Percentiles rank a stretch among this genome's conserved stretches.
Conservation (phyloP, 2,329 filamentous ascomycete species). For the Didymella glomerata region DNA sequence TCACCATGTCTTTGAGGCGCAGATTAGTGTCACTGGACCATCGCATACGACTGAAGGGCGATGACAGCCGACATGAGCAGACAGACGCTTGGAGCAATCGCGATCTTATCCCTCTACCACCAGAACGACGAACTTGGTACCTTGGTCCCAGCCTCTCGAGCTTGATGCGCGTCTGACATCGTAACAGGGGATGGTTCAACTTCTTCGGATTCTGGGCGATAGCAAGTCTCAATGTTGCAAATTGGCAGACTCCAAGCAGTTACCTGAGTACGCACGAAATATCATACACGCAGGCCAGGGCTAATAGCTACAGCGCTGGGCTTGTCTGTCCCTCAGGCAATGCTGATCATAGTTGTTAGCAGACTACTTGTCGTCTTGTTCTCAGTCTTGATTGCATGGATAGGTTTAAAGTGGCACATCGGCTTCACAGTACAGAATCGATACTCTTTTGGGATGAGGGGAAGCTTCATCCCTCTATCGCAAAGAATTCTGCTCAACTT, state of each 20-base stretch:
- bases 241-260: constrained; percentile 60
- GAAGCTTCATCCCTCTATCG: constrained; percentile 58
- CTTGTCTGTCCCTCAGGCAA: constrained; percentile 58
- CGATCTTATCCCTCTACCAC: constrained; percentile 52
- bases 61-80: constrained; percentile 56
- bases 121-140: constrained; percentile 52
- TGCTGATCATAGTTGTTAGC: constrained; percentile 59
- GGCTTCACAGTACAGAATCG: constrained; percentile 61
- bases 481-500: constrained; percentile 61
- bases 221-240: constrained; percentile 54
- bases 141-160: background rate
- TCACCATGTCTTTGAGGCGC: constrained; percentile 11
- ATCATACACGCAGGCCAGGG: constrained; percentile 5
- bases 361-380: constrained; percentile 56
- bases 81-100: constrained; percentile 55
- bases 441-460: constrained; percentile 60
- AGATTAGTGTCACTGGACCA: constrained; percentile 41
- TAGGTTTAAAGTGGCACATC: constrained; percentile 60
- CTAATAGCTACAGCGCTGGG: constrained; percentile 48
- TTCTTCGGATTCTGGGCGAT: constrained; percentile 56
- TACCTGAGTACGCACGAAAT: constrained; percentile 49
- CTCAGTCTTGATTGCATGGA: constrained; percentile 58
- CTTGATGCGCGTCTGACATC: background rate
- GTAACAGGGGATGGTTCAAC: constrained; percentile 45
- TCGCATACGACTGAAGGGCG: constrained; percentile 50